Percentiles rank a stretch among this genome's conserved stretches.
Evolutionary conservation across 306 rosid species (phyloP).

Genomic region (Ormosia semicastrata): DNA sequence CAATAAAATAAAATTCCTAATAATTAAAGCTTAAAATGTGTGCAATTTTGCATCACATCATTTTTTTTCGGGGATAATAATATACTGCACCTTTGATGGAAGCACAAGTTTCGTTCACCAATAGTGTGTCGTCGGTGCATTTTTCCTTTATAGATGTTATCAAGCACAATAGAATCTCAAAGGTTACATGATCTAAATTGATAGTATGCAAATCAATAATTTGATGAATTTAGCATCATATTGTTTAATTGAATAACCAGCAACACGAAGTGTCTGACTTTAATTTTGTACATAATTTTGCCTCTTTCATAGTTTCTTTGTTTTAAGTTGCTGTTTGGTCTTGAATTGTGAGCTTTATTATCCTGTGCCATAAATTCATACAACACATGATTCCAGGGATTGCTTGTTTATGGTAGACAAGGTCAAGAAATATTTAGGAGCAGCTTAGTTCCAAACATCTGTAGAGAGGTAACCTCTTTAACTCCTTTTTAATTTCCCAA

Average conservation of each 20-base stretch:
- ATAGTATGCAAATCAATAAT: not conserved
- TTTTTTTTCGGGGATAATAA: not conserved
- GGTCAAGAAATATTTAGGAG: constrained; percentile 82
- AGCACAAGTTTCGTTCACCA: not conserved
- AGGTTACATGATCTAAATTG: not conserved
- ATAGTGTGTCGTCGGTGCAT: not conserved
- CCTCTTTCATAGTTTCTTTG: constrained; percentile 9
- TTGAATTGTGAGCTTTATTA: not conserved
- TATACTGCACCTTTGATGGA: not conserved
- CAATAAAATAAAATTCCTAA: too few relatives aligned
- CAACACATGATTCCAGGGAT: constrained; percentile 66
- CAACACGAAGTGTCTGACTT: not conserved
- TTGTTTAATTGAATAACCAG: constrained; percentile 4
- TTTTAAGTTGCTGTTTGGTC: not conserved
- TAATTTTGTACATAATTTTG: not conserved
- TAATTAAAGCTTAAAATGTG: too few relatives aligned
- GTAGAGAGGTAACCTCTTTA: constrained; percentile 71
- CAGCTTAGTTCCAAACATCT: constrained; percentile 70
- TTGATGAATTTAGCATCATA: not conserved
- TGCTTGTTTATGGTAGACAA: constrained; percentile 89
- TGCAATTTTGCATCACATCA: too few relatives aligned
- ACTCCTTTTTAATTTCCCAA: not conserved
- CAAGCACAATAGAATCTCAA: not conserved
- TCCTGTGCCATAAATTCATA: constrained; percentile 13
- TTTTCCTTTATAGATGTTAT: not conserved